Conservation (phyloP, 2,329 filamentous ascomycete genomes). For the Fusarium buharicum region DNA sequence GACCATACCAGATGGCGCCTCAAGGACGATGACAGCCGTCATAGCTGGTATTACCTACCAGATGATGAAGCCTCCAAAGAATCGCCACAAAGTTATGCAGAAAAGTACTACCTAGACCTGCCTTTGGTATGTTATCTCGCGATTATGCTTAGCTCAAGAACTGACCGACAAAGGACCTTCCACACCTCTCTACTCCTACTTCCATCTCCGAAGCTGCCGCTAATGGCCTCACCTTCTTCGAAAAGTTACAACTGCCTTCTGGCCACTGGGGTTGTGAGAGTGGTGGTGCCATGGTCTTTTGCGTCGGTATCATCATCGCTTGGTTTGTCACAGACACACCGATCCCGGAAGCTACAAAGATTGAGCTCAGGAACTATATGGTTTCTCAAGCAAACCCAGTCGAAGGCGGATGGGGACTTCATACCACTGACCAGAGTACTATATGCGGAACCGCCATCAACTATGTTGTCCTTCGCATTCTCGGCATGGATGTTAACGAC, state of each 20-base stretch:
- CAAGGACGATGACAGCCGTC: slow-evolving; percentile 80
- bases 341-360: slow-evolving; percentile 81
- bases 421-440: slow-evolving; percentile 90
- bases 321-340: slow-evolving; percentile 91
- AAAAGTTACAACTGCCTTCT: slow-evolving; percentile 83
- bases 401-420: slow-evolving; percentile 94
- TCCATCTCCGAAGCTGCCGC: slow-evolving; percentile 79
- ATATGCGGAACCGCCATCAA: slow-evolving; percentile 92
- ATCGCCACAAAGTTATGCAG: slow-evolving; percentile 88
- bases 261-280: slow-evolving; percentile 98
- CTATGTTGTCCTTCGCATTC: slow-evolving; percentile 80
- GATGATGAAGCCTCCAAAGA: slow-evolving; percentile 73
- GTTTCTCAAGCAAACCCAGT: slow-evolving; percentile 82
- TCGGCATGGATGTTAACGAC: slow-evolving; percentile 85
- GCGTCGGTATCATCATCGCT: slow-evolving; percentile 83
- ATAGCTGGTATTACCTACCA: slow-evolving; percentile 92
- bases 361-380: slow-evolving; percentile 91
- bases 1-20: slow-evolving; percentile 74
- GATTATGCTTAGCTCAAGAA: too few species aligned
- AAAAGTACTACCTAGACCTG: slow-evolving; percentile 85
- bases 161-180: slow-evolving; percentile 68
- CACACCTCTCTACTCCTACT: slow-evolving; percentile 73
- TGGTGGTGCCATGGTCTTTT: slow-evolving; percentile 93
- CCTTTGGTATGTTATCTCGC: slow-evolving; percentile 67
- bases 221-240: slow-evolving; percentile 88